Evolutionary conservation across 2,329 filamentous ascomycete species (phyloP).

Genomic region (Colletotrichum tropicale): DNA sequence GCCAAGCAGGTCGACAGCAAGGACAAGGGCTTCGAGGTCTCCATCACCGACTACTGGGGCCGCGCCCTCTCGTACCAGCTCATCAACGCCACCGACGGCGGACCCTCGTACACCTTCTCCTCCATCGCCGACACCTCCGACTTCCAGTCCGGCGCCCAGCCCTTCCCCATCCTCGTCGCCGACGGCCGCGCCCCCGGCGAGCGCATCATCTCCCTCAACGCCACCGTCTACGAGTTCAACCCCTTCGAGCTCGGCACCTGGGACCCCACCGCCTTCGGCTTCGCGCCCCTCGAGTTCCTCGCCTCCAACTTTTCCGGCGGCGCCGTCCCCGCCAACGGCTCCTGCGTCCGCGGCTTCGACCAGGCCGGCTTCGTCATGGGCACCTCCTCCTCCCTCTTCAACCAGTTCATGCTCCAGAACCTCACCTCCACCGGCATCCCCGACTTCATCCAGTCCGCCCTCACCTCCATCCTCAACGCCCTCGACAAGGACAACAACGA

Average conservation of each 20-base stretch:
- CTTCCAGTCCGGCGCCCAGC: slow-evolving; percentile 46
- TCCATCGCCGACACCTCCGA: slow-evolving; percentile 55
- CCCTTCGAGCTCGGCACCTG: slow-evolving; percentile 71
- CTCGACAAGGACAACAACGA: slow-evolving; percentile 71
- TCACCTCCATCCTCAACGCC: slow-evolving; percentile 53
- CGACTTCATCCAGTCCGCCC: slow-evolving; percentile 42
- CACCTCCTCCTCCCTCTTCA: slow-evolving; percentile 83
- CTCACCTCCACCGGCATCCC: slow-evolving; percentile 30
- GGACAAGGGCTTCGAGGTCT: slow-evolving; percentile 53
- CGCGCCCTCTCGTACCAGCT: slow-evolving; percentile 87
- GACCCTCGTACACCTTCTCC: slow-evolving; percentile 80
- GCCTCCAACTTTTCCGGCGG: slow-evolving; percentile 63
- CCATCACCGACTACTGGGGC: slow-evolving; percentile 89
- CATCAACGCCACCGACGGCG: slow-evolving; percentile 76
- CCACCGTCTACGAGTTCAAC: slow-evolving; percentile 68
- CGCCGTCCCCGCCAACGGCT: slow-evolving; percentile 44
- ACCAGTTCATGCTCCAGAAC: slow-evolving; percentile 73
- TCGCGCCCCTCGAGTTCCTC: slow-evolving; percentile 63
- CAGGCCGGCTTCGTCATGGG: slow-evolving; percentile 83
- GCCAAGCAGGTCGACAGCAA: slow-evolving; percentile 39
- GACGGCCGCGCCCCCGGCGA: slow-evolving; percentile 51
- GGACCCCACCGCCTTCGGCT: slow-evolving; percentile 64
- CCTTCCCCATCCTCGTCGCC: slow-evolving; percentile 55
- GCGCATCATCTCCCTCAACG: slow-evolving; percentile 53
- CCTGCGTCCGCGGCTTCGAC: slow-evolving; percentile 70